Percentiles rank a stretch among this genome's conserved stretches.
These are phyloP conservation scores for Sphagnum magellanicum DNA, from an alignment of 228 moss, liverwort and hornwort genomes.

Conservation along the genomic window DNA sequence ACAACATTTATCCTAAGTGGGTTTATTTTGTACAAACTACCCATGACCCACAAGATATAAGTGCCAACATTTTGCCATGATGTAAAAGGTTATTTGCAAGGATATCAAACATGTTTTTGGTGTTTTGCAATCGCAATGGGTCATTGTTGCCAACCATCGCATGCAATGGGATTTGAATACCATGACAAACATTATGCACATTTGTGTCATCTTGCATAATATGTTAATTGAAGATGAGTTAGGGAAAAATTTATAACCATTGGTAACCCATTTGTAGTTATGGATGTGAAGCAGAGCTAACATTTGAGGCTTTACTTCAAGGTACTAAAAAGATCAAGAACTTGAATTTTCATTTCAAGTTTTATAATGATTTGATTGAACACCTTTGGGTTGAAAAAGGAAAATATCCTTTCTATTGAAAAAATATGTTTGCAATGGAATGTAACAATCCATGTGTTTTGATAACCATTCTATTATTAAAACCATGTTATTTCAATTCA, in stretches of 20 bases:
- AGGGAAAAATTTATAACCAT: neutral
- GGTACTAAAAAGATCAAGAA: neutral
- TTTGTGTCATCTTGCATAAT: conserved; percentile 3
- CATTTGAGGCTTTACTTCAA: neutral
- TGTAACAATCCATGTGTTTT: neutral
- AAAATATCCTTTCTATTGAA: neutral
- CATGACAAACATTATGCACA: neutral
- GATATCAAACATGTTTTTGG: conserved; percentile 35
- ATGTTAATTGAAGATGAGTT: neutral
- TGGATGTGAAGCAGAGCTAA: neutral
- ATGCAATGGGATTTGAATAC: conserved; percentile 37
- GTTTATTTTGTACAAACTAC: conserved; percentile 29
- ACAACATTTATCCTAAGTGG: conserved; percentile 36
- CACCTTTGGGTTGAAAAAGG: neutral
- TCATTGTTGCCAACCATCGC: conserved; percentile 23
- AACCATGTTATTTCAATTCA: too few species aligned
- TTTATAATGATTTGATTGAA: neutral
- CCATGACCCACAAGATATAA: conserved; percentile 21
- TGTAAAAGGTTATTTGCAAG: conserved; percentile 18
- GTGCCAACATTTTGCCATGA: conserved; percentile 17
- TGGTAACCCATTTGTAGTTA: neutral
- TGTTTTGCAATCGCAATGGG: conserved; percentile 22
- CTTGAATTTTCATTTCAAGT: neutral
- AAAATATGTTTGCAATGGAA: neutral
- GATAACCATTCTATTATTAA: neutral